Percentiles rank a stretch among this genome's conserved stretches.
These are phyloP conservation scores for Trypanosoma platydactyli DNA, from an alignment of 208 protist species.

Conservation along the genomic window DNA sequence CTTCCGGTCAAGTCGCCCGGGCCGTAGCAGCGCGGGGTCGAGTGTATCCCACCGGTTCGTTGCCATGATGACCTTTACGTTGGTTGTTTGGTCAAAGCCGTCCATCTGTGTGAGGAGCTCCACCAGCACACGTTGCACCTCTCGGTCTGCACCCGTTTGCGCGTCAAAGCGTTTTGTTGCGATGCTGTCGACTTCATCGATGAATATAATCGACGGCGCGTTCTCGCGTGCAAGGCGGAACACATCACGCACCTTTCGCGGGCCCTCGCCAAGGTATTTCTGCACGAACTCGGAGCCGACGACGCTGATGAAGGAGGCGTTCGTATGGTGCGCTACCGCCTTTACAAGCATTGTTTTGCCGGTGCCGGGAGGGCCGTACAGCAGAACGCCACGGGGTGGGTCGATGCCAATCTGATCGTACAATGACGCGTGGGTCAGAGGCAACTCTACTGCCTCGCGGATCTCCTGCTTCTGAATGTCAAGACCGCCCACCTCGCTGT, in stretches of 20 bases:
- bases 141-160: conserved; percentile 98
- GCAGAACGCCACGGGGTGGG: conserved; percentile 98
- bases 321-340: conserved; percentile 99
- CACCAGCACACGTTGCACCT: conserved; percentile 99
- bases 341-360: conserved; percentile 99
- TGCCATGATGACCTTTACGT: conserved; percentile 99
- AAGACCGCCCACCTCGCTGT: conserved; percentile 98
- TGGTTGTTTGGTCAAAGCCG: conserved; percentile 98
- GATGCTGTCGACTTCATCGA: conserved; percentile 99
- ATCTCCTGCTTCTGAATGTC: conserved; percentile 99
- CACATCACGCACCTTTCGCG: conserved; percentile 99
- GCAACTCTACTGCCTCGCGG: conserved; percentile 99
- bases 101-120: conserved; percentile 99
- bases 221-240: conserved; percentile 99
- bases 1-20: conserved; percentile 96
- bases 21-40: conserved; percentile 98
- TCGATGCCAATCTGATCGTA: conserved; percentile 99
- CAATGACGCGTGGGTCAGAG: conserved; percentile 98
- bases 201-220: conserved; percentile 99
- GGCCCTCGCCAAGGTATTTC: conserved; percentile 99
- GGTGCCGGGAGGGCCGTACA: conserved; percentile 98
- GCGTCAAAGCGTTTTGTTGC: conserved; percentile 99
- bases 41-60: conserved; percentile 99
- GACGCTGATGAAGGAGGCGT: conserved; percentile 98
- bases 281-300: conserved; percentile 99